phyloP scores from a whole-genome alignment of 352 stramenopile genomes.

The Peronosclerospora sorghi region DNA sequence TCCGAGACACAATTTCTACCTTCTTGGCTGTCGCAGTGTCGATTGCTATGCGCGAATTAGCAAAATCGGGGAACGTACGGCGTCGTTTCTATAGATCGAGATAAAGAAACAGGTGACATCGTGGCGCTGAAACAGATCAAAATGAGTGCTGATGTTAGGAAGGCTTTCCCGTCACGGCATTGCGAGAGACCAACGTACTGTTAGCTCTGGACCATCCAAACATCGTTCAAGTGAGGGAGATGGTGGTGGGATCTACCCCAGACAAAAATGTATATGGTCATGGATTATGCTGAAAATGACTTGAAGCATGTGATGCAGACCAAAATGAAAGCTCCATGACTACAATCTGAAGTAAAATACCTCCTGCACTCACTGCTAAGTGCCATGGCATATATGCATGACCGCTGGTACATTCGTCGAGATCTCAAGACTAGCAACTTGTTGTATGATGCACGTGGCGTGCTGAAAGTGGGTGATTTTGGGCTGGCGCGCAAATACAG shows the following conservation, averaged over 20 bases:
- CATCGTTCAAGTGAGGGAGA: constrained; percentile 79
- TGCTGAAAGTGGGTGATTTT: constrained; percentile 83
- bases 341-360: constrained; percentile 89
- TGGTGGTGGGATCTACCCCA: constrained; percentile 80
- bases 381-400: constrained; percentile 87
- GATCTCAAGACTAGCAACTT: constrained; percentile 98
- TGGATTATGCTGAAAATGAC: constrained; percentile 86
- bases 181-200: constrained; percentile 81
- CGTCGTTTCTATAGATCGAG: constrained; percentile 90
- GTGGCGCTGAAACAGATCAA: constrained; percentile 90
- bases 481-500: constrained; percentile 76
- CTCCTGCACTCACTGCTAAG: constrained; percentile 88
- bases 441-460: constrained; percentile 83
- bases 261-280: constrained; percentile 89
- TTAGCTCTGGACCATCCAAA: constrained; percentile 77
- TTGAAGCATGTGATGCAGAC: constrained; percentile 77
- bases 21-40: constrained; percentile 88
- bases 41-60: constrained; percentile 91
- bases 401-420: constrained; percentile 89
- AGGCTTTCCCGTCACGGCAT: constrained; percentile 74
- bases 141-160: constrained; percentile 65
- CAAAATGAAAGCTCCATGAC: constrained; percentile 73
- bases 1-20: constrained; percentile 55
- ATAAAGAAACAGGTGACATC: constrained; percentile 85
- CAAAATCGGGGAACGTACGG: constrained; percentile 95